phyloP scores from a whole-genome alignment of 75 land plant species.

The Pinus albicaulis region DNA sequence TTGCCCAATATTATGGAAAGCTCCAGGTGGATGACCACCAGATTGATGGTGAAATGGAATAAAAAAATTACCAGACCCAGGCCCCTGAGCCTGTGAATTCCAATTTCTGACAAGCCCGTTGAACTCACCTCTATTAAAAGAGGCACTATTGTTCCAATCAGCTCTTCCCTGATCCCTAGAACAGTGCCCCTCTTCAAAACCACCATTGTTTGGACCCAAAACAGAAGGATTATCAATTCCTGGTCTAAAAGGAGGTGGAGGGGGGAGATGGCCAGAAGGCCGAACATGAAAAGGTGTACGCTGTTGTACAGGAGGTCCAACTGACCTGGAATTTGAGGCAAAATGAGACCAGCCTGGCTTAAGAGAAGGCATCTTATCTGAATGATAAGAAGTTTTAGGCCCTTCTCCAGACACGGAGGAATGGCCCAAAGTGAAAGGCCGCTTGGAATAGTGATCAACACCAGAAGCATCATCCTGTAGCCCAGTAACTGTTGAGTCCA shows the following conservation, averaged over 20 bases:
- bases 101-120: slow-evolving; percentile 4
- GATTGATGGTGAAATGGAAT: slow-evolving; percentile 9
- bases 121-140: neutral
- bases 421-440: neutral
- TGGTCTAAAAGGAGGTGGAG: slow-evolving; percentile 6
- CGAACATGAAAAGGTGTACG: neutral
- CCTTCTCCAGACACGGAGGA: neutral
- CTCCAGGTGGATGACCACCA: slow-evolving; percentile 5
- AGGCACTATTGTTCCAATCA: slow-evolving; percentile 7
- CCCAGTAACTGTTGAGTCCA: neutral
- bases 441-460: slow-evolving; percentile 5
- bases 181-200: neutral
- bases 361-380: neutral
- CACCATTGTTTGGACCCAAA: neutral
- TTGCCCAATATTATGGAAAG: slow-evolving; percentile 10
- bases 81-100: slow-evolving; percentile 7
- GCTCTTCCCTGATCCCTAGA: slow-evolving; percentile 13
- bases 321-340: slow-evolving; percentile 1
- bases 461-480: slow-evolving; percentile 3
- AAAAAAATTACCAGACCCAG: slow-evolving; percentile 1
- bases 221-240: slow-evolving; percentile 12
- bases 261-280: slow-evolving; percentile 8
- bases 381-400: neutral
- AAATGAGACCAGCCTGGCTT: slow-evolving; percentile 6
- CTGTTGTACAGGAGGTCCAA: neutral